Evolutionary conservation across 306 rosid species (phyloP).

Genomic region (Fragaria nilgerrensis): DNA sequence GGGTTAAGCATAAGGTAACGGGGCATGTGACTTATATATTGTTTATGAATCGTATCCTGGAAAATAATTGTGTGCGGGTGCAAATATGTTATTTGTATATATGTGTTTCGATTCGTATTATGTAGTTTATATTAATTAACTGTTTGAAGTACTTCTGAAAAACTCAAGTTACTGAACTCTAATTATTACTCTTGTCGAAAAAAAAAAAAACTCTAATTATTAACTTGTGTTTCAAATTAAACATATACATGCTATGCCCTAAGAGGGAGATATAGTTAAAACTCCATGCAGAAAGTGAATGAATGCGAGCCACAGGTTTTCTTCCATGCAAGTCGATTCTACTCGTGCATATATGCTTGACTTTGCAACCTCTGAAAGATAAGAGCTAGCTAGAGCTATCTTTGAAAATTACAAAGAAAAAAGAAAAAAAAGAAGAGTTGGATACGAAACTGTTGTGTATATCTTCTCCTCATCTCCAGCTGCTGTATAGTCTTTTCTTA

Average conservation of each 20-base stretch:
- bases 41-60: too few species aligned
- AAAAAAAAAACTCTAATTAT: too few species aligned
- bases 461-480: not conserved
- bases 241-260: not conserved
- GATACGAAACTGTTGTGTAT: slow-evolving; percentile 1
- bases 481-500: not conserved
- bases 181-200: too few species aligned
- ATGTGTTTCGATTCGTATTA: too few species aligned
- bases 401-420: not conserved
- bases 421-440: not conserved
- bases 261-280: not conserved
- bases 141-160: not conserved
- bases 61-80: too few species aligned
- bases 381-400: not conserved
- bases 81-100: too few species aligned
- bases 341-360: not conserved
- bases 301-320: not conserved
- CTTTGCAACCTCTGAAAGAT: not conserved
- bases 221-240: too few species aligned
- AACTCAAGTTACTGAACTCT: not conserved
- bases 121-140: too few species aligned
- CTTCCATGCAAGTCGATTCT: not conserved
- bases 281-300: not conserved
- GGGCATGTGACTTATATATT: too few species aligned
- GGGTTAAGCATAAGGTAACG: too few species aligned